Conservation (phyloP, 1,284 basidiomycete species). For the Fistulinella cinereoalba region DNA sequence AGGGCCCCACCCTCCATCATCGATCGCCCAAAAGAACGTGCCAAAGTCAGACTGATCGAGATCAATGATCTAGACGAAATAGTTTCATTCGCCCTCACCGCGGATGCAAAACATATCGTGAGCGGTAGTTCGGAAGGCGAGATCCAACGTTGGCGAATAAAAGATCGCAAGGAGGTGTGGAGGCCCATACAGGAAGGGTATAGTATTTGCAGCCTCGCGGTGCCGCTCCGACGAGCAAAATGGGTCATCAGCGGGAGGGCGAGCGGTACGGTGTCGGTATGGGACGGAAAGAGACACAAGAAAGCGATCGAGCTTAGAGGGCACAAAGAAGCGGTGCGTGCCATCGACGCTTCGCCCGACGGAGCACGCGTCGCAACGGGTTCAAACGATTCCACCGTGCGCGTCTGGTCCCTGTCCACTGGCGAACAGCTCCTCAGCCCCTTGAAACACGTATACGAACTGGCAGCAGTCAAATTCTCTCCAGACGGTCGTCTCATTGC, state of each 20-base stretch:
- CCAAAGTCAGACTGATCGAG: not conserved
- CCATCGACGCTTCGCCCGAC: not conserved
- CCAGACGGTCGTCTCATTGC: conserved; percentile 7
- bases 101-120: not conserved
- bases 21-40: too few species aligned
- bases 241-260: not conserved
- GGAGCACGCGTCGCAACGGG: not conserved
- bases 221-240: not conserved
- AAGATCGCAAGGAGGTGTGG: not conserved
- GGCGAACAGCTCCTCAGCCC: not conserved
- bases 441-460: not conserved
- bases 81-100: not conserved
- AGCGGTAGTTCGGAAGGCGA: not conserved
- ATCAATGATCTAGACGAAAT: not conserved
- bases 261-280: not conserved
- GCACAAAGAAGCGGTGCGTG: not conserved
- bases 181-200: not conserved
- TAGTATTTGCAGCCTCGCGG: not conserved
- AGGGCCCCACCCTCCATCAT: too few species aligned
- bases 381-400: not conserved
- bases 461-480: not conserved
- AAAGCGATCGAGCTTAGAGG: not conserved
- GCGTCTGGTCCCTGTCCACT: not conserved
- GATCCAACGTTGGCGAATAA: not conserved
- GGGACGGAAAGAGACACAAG: not conserved